A percentile compares a stretch with the other conserved stretches of the same genome.
Evolutionary conservation across 164 flowering plant species (phyloP).

Genomic region (Amborella trichopoda): DNA sequence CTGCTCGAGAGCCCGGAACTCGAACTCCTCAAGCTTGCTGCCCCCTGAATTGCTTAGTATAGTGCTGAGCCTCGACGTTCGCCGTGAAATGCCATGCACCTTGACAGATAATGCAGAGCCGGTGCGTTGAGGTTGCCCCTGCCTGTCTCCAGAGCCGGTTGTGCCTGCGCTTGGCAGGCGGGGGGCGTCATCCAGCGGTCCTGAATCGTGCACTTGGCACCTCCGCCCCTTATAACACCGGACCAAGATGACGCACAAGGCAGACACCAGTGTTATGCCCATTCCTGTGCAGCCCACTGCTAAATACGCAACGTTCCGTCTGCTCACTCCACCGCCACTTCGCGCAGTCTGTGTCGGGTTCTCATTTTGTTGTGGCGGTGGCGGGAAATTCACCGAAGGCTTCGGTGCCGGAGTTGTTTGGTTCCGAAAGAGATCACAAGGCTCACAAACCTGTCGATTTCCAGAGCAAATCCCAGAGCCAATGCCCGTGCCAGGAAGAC

Average conservation of each 20-base stretch:
- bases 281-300: slow-evolving; percentile 54
- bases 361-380: slow-evolving; percentile 5
- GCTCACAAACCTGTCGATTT: slow-evolving; percentile 22
- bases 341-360: slow-evolving; percentile 2
- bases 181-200: slow-evolving; percentile 35
- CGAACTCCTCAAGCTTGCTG: slow-evolving; percentile 37
- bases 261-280: slow-evolving; percentile 10
- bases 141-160: background rate
- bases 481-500: slow-evolving; percentile 10
- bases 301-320: slow-evolving; percentile 34
- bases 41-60: slow-evolving; percentile 38
- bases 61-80: slow-evolving; percentile 45
- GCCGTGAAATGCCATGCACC: too few relatives aligned
- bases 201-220: slow-evolving; percentile 67
- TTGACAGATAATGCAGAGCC: slow-evolving; percentile 15
- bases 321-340: slow-evolving; percentile 8
- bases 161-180: too few relatives aligned
- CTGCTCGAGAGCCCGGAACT: slow-evolving; percentile 20
- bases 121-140: background rate
- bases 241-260: slow-evolving; percentile 15
- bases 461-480: slow-evolving; percentile 18
- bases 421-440: slow-evolving; percentile 8
- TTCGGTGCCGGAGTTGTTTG: background rate
- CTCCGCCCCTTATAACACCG: slow-evolving; percentile 20
- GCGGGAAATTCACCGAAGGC: background rate